Evolutionary conservation across 2,329 filamentous ascomycete species (phyloP).

Genomic region (Trichoderma asperellum): DNA sequence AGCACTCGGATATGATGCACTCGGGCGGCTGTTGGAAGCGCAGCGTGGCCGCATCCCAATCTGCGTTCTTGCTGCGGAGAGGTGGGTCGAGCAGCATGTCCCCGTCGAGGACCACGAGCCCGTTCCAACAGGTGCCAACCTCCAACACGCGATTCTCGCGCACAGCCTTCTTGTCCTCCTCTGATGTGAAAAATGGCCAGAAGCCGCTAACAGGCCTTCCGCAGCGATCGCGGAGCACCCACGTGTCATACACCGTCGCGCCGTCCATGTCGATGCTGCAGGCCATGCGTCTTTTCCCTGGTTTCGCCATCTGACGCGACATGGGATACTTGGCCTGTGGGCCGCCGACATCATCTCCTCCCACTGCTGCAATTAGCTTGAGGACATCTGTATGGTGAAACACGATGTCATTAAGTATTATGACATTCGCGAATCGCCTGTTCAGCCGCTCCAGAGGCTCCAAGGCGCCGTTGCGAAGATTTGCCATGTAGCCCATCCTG

Average conservation of each 20-base stretch:
- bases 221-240: conserved; percentile 30
- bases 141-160: conserved; percentile 25
- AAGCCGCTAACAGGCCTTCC: conserved; percentile 27
- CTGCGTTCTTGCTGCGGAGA: conserved; percentile 13
- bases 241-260: conserved; percentile 29
- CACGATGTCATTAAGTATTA: conserved; percentile 28
- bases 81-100: conserved; percentile 28
- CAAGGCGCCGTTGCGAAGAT: conserved; percentile 30
- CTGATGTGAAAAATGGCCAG: conserved; percentile 28
- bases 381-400: conserved; percentile 30
- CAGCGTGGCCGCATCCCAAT: conserved; percentile 25
- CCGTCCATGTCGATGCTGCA: conserved; percentile 30
- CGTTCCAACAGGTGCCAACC: conserved; percentile 29
- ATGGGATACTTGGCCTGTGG: not conserved
- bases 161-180: conserved; percentile 23
- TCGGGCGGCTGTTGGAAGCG: conserved; percentile 27
- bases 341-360: conserved; percentile 24
- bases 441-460: conserved; percentile 22
- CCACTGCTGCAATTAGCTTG: conserved; percentile 27
- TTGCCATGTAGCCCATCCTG: conserved; percentile 29
- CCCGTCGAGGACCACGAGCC: conserved; percentile 29
- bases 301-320: not conserved
- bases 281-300: conserved; percentile 26
- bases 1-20: conserved; percentile 29
- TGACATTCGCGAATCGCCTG: conserved; percentile 28